Evolutionary conservation across 495 filamentous ascomycete species (phyloP), one percentile per base, ranked within the genome.

Genomic region (Lophiostoma macrostomum): DNA sequence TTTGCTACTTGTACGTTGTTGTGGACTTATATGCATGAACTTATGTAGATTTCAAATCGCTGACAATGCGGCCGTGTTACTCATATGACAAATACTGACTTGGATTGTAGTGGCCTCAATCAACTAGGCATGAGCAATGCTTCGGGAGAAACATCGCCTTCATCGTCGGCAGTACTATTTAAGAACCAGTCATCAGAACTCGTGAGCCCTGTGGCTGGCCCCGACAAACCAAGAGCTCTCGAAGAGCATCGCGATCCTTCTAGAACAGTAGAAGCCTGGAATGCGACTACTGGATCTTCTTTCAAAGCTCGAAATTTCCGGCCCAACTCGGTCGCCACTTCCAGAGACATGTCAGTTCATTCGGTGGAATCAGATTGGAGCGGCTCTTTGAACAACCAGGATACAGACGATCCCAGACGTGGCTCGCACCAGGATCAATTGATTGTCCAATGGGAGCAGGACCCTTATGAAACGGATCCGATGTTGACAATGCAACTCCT

Each of bases 401-500:
- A 50, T 69, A 69, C 40, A 35, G 57, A 61, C 16, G 57, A 50
- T 39, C 35, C 50, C 45, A 51, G 50, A 47, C 57, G 50, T 29
- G 38, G 42, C 20, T 61, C 57, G 39, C 51, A 61, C 38, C 57
- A 55, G 62, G 72, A 64, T 64, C 68, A 50, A 68, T 67, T 63
- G 43, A 50, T 41, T 50, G 63, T 43, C 69, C 76, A 79, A 47
- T 86, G 81, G 84, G 76, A 81, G 51, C 69, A 76, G 49, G 83
- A 90, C 62, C 80, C 83, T 48, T 86, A 80, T 62, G 75, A 63
- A 27, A 51, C 61, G n/a, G 62, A 73, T 53, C 51, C 64, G 1
- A 53, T 76, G 42, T 48, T 71, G 30, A 72, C 74, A 5, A 50
- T 69, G 7, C 71, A 81, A 52, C 72, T 82, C 23, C 56, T 80